Conservation (phyloP, 2,329 filamentous ascomycete genomes). For the Stagonosporopsis vannaccii region DNA sequence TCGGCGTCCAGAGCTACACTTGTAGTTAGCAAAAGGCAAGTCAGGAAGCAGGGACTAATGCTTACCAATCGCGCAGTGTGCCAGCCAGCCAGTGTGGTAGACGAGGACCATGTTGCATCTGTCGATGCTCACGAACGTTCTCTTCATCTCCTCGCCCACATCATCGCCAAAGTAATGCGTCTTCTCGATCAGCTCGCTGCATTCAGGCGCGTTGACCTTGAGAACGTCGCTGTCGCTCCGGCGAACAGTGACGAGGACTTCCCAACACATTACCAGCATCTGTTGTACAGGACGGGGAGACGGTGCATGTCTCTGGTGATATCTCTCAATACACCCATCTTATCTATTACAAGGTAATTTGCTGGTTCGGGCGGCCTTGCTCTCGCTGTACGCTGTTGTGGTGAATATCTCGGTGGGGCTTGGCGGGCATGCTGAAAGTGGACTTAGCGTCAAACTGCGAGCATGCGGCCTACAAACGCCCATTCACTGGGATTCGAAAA, state of each 20-base stretch:
- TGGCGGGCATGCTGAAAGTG: neutral
- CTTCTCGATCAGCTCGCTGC: neutral
- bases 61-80: neutral
- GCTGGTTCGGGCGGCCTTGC: neutral
- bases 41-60: too few relatives aligned
- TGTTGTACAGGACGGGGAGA: slow-evolving; percentile 3
- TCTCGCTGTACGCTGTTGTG: neutral
- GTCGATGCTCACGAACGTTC: slow-evolving; percentile 1
- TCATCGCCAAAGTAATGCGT: neutral
- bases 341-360: neutral
- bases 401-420: slow-evolving; percentile 2
- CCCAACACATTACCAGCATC: neutral
- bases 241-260: neutral
- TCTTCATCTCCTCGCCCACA: neutral
- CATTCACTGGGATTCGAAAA: neutral
- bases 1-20: neutral
- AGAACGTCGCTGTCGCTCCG: neutral
- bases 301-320: neutral
- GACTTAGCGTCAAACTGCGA: slow-evolving; percentile 8
- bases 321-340: neutral
- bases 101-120: neutral
- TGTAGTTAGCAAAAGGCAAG: neutral
- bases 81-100: slow-evolving; percentile 2
- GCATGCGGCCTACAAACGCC: neutral
- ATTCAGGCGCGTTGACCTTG: neutral